Evolutionary conservation across 2,329 filamentous ascomycete species (phyloP).

Genomic region (Cordyceps militaris): DNA sequence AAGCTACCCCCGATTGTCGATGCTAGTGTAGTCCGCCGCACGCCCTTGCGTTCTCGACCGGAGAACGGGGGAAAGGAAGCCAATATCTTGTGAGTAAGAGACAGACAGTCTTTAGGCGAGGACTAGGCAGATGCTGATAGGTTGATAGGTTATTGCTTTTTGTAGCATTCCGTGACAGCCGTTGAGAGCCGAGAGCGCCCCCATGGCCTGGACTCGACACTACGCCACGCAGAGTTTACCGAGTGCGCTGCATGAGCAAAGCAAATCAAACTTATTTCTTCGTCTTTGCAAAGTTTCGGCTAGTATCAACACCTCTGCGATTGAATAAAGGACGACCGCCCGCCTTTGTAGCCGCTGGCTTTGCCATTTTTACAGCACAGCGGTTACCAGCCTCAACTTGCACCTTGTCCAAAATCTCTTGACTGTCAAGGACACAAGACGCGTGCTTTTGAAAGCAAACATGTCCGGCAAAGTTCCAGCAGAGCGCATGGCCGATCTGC

Average conservation of each 20-base stretch:
- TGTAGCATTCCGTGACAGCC: neutral
- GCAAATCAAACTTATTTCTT: neutral
- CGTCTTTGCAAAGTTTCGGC: neutral
- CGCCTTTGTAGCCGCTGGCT: neutral
- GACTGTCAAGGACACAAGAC: no score
- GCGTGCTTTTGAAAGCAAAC: neutral
- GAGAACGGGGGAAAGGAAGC: no score
- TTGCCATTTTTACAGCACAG: no score
- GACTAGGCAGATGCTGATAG: neutral
- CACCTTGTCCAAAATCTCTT: neutral
- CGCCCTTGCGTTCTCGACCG: neutral
- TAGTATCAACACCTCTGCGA: neutral
- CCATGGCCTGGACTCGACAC: no score
- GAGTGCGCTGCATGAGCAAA: neutral
- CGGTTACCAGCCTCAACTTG: no score
- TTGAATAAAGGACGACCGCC: no score
- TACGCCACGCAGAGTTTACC: neutral
- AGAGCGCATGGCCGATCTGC: conserved; percentile 10
- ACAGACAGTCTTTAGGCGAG: no score
- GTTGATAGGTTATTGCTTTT: neutral
- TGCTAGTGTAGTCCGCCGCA: neutral
- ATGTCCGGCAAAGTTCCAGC: conserved; percentile 5
- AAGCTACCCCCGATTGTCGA: neutral
- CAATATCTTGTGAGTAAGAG: neutral
- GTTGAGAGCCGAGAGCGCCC: neutral